A percentile compares a stretch with the other conserved stretches of the same genome.
Conservation (phyloP, 495 filamentous ascomycete species). For the Antarctomyces pellizariae region DNA sequence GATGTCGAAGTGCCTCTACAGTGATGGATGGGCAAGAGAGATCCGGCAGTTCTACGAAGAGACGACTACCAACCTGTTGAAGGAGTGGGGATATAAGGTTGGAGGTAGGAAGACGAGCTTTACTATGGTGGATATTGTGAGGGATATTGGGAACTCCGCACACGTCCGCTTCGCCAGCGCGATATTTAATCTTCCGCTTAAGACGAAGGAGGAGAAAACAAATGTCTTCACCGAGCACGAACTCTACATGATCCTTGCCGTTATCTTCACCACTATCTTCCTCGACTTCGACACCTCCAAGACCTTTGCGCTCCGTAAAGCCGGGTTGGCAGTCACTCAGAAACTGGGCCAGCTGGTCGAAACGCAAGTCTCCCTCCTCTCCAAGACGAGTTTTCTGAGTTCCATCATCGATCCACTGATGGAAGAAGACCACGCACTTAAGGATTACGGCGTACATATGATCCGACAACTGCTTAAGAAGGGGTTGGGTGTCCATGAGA, state of each 20-base stretch:
- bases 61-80: constrained; percentile 36
- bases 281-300: constrained; percentile 25
- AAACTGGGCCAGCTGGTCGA: constrained; percentile 37
- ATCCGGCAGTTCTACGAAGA: constrained; percentile 41
- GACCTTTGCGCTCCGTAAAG: constrained; percentile 33
- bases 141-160: constrained; percentile 53
- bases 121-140: constrained; percentile 45
- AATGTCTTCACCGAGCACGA: constrained; percentile 57
- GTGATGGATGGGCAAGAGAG: constrained; percentile 20
- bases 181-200: constrained; percentile 51
- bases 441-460: constrained; percentile 41
- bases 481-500: constrained; percentile 36
- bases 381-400: constrained; percentile 25
- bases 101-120: constrained; percentile 11
- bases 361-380: constrained; percentile 36
- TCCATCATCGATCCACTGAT: constrained; percentile 21
- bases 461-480: constrained; percentile 41
- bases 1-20: constrained; percentile 32
- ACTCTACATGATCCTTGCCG: constrained; percentile 47
- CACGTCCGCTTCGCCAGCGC: constrained; percentile 50
- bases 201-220: constrained; percentile 37
- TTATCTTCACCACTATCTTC: constrained; percentile 34
- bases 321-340: constrained; percentile 32
- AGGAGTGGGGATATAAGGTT: constrained; percentile 29
- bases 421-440: constrained; percentile 28